These are phyloP conservation scores for Colletotrichum plurivorum DNA, from an alignment of 2,329 filamentous ascomycete species.

Conservation along the genomic window DNA sequence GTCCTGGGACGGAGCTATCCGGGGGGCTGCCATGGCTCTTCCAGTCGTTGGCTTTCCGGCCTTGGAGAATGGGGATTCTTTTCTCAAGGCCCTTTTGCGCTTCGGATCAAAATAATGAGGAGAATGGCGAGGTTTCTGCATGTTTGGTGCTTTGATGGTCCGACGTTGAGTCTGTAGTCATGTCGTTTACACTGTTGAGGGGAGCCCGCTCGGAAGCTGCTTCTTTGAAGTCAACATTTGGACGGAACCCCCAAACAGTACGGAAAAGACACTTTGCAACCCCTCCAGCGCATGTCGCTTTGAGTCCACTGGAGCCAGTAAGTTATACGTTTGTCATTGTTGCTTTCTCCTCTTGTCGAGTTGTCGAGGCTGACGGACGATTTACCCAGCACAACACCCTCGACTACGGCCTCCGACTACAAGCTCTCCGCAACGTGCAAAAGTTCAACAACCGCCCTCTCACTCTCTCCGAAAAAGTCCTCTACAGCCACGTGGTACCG, in stretches of 20 bases:
- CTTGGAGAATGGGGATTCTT: background rate
- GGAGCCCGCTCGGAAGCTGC: background rate
- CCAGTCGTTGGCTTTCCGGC: background rate
- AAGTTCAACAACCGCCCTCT: constrained; percentile 45
- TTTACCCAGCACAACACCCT: constrained; percentile 36
- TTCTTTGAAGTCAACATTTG: background rate
- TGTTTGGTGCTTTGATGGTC: background rate
- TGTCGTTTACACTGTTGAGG: constrained; percentile 12
- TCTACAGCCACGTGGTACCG: constrained; percentile 54
- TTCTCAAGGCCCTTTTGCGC: background rate
- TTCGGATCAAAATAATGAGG: background rate
- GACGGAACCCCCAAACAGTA: background rate
- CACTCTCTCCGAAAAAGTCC: constrained; percentile 55
- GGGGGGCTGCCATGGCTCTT: background rate
- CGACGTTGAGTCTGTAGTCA: background rate
- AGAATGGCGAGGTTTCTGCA: constrained; percentile 4
- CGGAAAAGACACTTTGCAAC: constrained; percentile 18
- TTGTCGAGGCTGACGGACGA: background rate
- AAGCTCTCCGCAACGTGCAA: constrained; percentile 40
- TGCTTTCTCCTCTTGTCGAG: background rate
- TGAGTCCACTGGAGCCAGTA: constrained; percentile 45
- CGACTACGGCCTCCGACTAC: constrained; percentile 40
- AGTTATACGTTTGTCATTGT: background rate
- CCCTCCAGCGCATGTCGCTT: constrained; percentile 27
- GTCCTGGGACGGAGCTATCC: constrained; percentile 9